phyloP scores from a whole-genome alignment of 1,284 basidiomycete genomes.

The Anthracocystis panici-leucophaei region DNA sequence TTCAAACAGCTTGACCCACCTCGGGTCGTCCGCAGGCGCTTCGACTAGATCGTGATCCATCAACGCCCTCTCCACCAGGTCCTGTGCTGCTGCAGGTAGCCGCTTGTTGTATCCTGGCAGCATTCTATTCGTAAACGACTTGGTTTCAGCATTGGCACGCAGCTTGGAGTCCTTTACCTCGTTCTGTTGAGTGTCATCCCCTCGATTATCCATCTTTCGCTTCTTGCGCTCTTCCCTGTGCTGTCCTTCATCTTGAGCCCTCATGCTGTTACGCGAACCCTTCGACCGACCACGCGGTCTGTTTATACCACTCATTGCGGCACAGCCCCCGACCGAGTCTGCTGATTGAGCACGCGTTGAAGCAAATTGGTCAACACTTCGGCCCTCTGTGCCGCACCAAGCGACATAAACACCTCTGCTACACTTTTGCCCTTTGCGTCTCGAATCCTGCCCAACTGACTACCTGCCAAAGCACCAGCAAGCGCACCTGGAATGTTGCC shows the following conservation, averaged over 20 bases:
- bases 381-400: constrained; percentile 85
- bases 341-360: constrained; percentile 79
- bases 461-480: constrained; percentile 65
- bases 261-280: not conserved
- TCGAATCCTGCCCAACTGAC: constrained; percentile 63
- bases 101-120: constrained; percentile 18
- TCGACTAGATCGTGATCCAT: constrained; percentile 19
- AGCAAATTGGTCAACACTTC: constrained; percentile 84
- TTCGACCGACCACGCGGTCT: constrained; percentile 2
- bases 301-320: constrained; percentile 20
- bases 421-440: constrained; percentile 69
- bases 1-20: constrained; percentile 28
- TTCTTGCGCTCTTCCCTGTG: not conserved
- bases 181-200: not conserved
- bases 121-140: constrained; percentile 6
- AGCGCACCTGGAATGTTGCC: constrained; percentile 59
- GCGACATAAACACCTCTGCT: constrained; percentile 80
- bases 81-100: constrained; percentile 23
- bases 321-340: constrained; percentile 25
- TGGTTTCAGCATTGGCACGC: constrained; percentile 12
- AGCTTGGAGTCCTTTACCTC: not conserved
- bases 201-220: not conserved
- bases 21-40: constrained; percentile 19
- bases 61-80: constrained; percentile 28
- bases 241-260: not conserved